phyloP scores from a whole-genome alignment of 73 alveolate species.

The Paramecium bursaria region DNA sequence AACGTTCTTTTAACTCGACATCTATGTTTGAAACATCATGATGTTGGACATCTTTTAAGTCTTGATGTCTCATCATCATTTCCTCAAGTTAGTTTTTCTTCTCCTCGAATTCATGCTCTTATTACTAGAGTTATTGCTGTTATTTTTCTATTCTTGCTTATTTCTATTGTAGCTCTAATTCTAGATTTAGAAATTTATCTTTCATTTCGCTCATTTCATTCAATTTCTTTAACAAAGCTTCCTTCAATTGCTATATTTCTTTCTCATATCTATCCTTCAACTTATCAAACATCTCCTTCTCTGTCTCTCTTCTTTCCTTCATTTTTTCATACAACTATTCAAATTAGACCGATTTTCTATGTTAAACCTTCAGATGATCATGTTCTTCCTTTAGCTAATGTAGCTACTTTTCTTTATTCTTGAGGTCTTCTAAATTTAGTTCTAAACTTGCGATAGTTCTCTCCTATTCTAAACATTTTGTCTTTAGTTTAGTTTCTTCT shows the following conservation, averaged over 20 bases:
- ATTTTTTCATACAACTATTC: slow-evolving; percentile 24
- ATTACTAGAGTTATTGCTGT: background rate
- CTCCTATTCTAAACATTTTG: slow-evolving; percentile 51
- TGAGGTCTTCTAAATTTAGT: slow-evolving; percentile 8
- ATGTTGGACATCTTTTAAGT: too few relatives aligned
- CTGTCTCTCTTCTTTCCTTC: slow-evolving; percentile 40
- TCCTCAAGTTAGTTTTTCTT: slow-evolving; percentile 20
- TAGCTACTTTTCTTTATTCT: background rate
- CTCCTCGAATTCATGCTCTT: slow-evolving; percentile 14
- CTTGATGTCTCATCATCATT: background rate
- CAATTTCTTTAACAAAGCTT: slow-evolving; percentile 9
- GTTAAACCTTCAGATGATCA: background rate
- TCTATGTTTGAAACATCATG: too few relatives aligned
- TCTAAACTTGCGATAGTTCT: background rate
- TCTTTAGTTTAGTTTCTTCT: slow-evolving; percentile 2
- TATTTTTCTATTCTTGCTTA: slow-evolving; percentile 28
- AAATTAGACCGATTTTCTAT: background rate
- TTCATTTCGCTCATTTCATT: slow-evolving; percentile 15
- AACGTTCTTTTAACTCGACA: too few relatives aligned
- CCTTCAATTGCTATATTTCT: slow-evolving; percentile 1
- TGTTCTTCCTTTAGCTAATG: slow-evolving; percentile 32
- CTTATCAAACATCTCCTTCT: slow-evolving; percentile 29
- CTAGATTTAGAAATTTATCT: slow-evolving; percentile 22
- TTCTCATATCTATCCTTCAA: slow-evolving; percentile 47
- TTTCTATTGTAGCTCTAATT: slow-evolving; percentile 3